Base-by-base conservation (phyloP, 129 eudicot species). In the Solidago caesia region DNA sequence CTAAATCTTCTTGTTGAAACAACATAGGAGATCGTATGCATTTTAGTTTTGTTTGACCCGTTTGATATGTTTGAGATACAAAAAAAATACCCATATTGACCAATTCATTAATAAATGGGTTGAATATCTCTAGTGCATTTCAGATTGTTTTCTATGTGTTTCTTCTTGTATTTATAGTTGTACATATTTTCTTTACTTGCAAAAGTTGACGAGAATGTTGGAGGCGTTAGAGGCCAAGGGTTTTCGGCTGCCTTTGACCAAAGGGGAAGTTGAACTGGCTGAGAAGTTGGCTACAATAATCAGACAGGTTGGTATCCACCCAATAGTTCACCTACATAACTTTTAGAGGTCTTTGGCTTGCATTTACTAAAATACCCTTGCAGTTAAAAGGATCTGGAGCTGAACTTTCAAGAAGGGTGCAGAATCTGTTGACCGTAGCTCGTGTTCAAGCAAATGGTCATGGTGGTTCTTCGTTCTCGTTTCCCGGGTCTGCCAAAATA, bases 381-480 rank as follows among this genome's bases (percentile, higher is more conserved):
- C 97, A 94, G 99, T 74, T 90, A 64, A 94, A 91, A 81, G 97
- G 99, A 68, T 89, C 97, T 46, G 97, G 97, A 82, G 97, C 92
- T 78, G 99, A 94, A 78, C 97, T 94, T 46, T 86, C 97, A 57
- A 78, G 97, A 70, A 82, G 99, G 88, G 97, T 94, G 46, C 99
- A 94, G 76, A 94, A 89, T 87, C 87, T 94, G 76, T 91, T 80
- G 74, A 87, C 88, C 21, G 59, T 91, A 44, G 80, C 91, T 74
- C 99, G 97, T 55, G 92, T 90, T 80, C 95, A 93, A 84, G 80
- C 87, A 74, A 89, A 93, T 88, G 89, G 83, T 58, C 75, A 87
- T 45, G 88, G 85, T 59, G 86, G 87, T 57, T 85, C 86, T 72
- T 87, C 94, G 44, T 57, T 91, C 77, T 82, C 80, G 79, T 85